Evolutionary conservation across 2,329 filamentous ascomycete genomes (phyloP).

Genomic region (Trichoderma harzianum): DNA sequence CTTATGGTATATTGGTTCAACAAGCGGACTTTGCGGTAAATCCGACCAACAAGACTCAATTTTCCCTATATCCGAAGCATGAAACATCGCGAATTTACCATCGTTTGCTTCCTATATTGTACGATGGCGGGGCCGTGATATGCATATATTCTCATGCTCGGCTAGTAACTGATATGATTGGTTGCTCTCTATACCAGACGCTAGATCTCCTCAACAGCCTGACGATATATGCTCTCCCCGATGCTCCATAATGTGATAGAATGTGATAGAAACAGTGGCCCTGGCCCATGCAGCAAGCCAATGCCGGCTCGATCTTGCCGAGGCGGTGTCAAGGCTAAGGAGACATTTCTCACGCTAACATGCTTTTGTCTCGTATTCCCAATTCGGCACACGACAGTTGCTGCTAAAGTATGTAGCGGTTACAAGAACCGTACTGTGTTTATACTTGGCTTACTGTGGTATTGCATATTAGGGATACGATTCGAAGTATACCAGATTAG

Average conservation of each 20-base stretch:
- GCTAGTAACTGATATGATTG: neutral
- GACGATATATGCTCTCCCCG: neutral
- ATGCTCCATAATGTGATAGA: neutral
- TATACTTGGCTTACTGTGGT: neutral
- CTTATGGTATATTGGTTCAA: neutral
- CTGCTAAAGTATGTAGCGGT: neutral
- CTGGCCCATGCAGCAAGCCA: neutral
- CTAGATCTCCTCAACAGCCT: neutral
- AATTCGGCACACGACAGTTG: conserved; percentile 8
- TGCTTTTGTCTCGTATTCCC: neutral
- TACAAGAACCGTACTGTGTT: neutral
- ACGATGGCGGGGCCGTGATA: neutral
- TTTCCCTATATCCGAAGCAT: neutral
- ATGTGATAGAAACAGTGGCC: neutral
- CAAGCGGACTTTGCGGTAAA: neutral
- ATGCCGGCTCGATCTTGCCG: neutral
- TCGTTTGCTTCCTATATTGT: neutral
- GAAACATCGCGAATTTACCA: neutral
- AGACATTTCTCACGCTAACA: neutral
- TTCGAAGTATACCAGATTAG: neutral
- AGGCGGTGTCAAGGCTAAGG: neutral
- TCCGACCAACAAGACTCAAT: neutral
- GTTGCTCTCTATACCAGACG: neutral
- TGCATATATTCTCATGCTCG: neutral
- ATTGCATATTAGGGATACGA: conserved; percentile 1